Evolutionary conservation across 2,329 filamentous ascomycete species (phyloP), one percentile per base, ranked within the genome.

Genomic region (Epicoccum sorghinum): DNA sequence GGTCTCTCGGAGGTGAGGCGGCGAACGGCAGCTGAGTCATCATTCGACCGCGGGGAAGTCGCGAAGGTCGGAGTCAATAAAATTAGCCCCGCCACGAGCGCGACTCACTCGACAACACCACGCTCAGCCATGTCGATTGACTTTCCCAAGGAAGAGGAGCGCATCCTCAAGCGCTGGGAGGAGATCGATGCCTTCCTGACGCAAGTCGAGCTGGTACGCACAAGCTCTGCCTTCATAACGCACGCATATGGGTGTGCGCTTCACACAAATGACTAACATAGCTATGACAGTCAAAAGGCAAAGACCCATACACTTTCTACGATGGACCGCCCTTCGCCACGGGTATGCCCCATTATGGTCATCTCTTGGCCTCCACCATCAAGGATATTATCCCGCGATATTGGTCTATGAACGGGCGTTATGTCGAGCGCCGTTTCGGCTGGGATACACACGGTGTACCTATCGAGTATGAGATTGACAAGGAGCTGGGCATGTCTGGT

Each of bases 391-490:
- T 98, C 63, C 92, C 93, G 7, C 83, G 93, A 65, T 98, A 97
- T 77, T 97, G 93, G 91, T 92, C 92, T 46, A 96, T 96, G 93
- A 96, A 96, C 74, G 93, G 93, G 13, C 90, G 88, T 72, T 89
- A 96, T 79, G 93, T 97, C 47, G 91, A 95, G 79, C 86, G 93
- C 61, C 85, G 93, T 55, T 97, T 97, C 65, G 93, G 93, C 47
- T 97, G 93, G 93, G 93, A 97, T 73, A 91, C 93, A 1, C 93
- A 97, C 72, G 93, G 93, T 57, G 83, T 98, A 47, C 93, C 93
- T 13, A 95, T 98, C 64, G 93, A 98, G 79, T 91, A 96, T 75
- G 93, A 97, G 78, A 97, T 97, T 70, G 93, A 97, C 81, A 97
- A 97, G 83, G 93, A 93, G 77, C 82, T 96, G 61, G 90, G 90